phyloP scores from a whole-genome alignment of 495 filamentous ascomycete species.

The Aspergillus panamensis region DNA sequence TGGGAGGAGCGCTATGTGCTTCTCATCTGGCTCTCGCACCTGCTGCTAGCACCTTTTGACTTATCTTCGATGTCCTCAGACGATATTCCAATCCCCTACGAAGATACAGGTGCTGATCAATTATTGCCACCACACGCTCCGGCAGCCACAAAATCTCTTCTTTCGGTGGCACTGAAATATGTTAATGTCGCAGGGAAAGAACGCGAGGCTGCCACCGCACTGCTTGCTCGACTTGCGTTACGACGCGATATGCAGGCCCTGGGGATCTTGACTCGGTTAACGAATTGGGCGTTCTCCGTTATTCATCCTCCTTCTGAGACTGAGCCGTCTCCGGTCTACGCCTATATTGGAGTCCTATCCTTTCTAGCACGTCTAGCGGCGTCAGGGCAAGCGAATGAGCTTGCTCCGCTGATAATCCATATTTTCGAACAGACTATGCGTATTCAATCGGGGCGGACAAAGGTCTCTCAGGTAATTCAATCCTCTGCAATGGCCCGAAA shows the following conservation, averaged over 20 bases:
- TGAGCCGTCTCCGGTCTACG: conserved; percentile 50
- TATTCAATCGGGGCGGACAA: conserved; percentile 35
- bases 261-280: conserved; percentile 61
- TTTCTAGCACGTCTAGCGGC: conserved; percentile 71
- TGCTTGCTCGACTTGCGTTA: conserved; percentile 78
- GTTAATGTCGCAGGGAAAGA: conserved; percentile 78
- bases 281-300: conserved; percentile 62
- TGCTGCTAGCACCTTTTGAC: conserved; percentile 91
- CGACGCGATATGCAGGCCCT: conserved; percentile 82
- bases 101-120: conserved; percentile 23
- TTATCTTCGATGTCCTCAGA: conserved; percentile 75
- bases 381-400: conserved; percentile 50
- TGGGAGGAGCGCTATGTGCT: conserved; percentile 92
- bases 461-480: conserved; percentile 45
- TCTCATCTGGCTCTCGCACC: conserved; percentile 88
- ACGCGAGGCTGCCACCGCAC: conserved; percentile 73
- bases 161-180: conserved; percentile 66
- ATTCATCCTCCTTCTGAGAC: conserved; percentile 40
- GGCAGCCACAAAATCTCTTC: conserved; percentile 62
- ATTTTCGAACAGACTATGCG: conserved; percentile 51
- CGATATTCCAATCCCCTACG: conserved; percentile 34
- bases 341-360: conserved; percentile 66
- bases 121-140: conserved; percentile 50
- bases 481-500: conserved; percentile 75
- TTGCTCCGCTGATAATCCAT: conserved; percentile 46